phyloP scores from a whole-genome alignment of 116 monocot genomes.

The Phalaenopsis hybrid region DNA sequence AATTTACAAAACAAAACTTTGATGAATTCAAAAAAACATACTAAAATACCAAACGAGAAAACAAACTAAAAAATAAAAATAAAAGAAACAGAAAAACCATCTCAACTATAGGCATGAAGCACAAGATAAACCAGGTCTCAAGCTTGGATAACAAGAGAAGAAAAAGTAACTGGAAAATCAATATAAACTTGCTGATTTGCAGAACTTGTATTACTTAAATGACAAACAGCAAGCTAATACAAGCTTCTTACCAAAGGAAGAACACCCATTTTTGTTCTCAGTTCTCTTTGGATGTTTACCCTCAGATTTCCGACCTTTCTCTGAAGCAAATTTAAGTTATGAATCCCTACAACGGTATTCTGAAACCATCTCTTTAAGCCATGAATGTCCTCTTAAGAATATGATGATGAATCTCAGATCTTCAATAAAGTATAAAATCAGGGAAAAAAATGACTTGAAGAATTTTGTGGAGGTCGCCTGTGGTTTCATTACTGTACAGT shows the following conservation, averaged over 20 bases:
- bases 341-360: slow-evolving; percentile 4
- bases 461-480: neutral
- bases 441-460: neutral
- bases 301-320: neutral
- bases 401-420: neutral
- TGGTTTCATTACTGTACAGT: slow-evolving; percentile 24
- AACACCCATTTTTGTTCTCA: neutral
- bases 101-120: neutral
- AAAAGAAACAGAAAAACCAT: neutral
- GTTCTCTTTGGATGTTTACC: neutral
- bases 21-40: neutral
- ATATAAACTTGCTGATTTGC: neutral
- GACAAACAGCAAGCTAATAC: neutral
- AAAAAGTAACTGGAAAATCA: neutral
- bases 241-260: neutral
- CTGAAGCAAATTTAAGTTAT: neutral
- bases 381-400: neutral
- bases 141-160: neutral
- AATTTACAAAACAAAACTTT: no score
- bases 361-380: neutral
- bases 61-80: neutral
- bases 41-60: neutral
- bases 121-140: neutral
- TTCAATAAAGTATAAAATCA: neutral
- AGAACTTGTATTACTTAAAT: neutral